phyloP scores from a whole-genome alignment of 1,284 basidiomycete genomes.

The Sanghuangporus sanghuang region DNA sequence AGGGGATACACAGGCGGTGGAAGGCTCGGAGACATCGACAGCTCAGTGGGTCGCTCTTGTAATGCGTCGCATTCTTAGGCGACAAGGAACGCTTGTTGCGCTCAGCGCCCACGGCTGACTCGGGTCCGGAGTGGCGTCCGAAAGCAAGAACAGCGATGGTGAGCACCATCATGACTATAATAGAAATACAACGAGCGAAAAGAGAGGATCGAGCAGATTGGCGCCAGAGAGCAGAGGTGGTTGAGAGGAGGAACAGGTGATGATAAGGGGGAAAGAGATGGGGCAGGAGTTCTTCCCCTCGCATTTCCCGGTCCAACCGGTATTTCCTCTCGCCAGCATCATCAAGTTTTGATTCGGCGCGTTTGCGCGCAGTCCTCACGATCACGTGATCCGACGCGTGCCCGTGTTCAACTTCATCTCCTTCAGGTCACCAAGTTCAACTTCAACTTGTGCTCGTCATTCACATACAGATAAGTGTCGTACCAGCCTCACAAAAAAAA shows the following conservation, averaged over 20 bases:
- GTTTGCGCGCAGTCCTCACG: background rate
- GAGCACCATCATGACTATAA: background rate
- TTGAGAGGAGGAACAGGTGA: background rate
- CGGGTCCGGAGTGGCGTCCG: background rate
- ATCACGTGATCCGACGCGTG: background rate
- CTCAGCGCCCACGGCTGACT: background rate
- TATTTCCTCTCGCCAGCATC: background rate
- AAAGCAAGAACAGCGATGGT: background rate
- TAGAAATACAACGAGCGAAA: background rate
- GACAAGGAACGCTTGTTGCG: background rate
- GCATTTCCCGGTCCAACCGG: slow-evolving; percentile 7
- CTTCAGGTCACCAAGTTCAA: background rate
- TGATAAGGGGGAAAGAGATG: slow-evolving; percentile 2
- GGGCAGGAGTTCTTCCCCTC: background rate
- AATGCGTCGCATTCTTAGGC: background rate
- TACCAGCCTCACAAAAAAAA: background rate
- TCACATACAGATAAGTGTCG: background rate
- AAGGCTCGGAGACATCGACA: background rate
- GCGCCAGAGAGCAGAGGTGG: background rate
- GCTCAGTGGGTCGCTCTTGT: too few species aligned
- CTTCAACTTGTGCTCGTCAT: background rate
- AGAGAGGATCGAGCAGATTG: background rate
- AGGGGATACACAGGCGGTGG: background rate
- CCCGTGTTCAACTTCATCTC: background rate
- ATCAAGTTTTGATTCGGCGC: background rate